Evolutionary conservation across 371 early-diverging fungal genomes (phyloP), one percentile per base, ranked within the genome.

Genomic region (Lichtheimia hyalospora): DNA sequence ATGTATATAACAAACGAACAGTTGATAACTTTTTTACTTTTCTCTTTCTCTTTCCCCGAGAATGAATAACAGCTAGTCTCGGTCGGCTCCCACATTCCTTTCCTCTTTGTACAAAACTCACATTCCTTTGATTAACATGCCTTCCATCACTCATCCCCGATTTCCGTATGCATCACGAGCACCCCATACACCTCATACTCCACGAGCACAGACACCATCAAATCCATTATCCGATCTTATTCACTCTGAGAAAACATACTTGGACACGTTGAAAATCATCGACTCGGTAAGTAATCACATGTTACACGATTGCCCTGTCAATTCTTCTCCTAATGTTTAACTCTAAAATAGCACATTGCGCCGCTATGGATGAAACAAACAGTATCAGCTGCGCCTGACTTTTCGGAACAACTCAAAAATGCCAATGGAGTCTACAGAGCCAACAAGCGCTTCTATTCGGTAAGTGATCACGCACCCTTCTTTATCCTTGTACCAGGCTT

Each of bases 281-380:
- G 74, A 77, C 55, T 69, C 75, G 62, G 84, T 79, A 75, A 61
- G 63, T 52, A 21, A 55, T 14, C 34, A 27, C 24, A 52, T 21
- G 28, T 52, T 34, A 52, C 16, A 27, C 10, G 15, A 52, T 52
- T 16, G 27, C 46, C 46, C 46, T 41, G 39, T 41, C 23, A 18
- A 25, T 42, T 21, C 20, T 52, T 51, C 51, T 54, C 18, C 27
- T n/a, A 34, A 15, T 56, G 41, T 10, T 14, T 5, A 21, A n/a
- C 21, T 23, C 53, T 48, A 54, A 44, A 52, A 52, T 52, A 83
- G 81, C 76, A 74, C 71, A 73, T 83, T 52, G 75, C 78, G 21
- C 71, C 81, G n/a, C 60, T 74, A 24, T 83, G 81, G 81, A 76
- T 73, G 68, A 79, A 69, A 25, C 74, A 75, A 58, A 75, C 57